Evolutionary conservation across 2,329 filamentous ascomycete genomes (phyloP).

Genomic region (Aspergillus thermomutatus): DNA sequence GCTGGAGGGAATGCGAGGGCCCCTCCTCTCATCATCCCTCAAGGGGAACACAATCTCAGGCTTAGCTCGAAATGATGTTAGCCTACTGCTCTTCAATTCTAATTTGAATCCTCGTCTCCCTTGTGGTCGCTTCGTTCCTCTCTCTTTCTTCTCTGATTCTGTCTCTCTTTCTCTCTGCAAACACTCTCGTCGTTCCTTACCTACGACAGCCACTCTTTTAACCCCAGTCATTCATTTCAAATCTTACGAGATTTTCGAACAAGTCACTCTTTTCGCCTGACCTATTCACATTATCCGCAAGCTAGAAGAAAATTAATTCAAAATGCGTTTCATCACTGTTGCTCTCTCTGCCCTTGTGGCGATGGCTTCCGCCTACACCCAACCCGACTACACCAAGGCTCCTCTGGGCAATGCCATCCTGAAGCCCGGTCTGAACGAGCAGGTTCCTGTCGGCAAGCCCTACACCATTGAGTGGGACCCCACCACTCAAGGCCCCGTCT

Average conservation of each 20-base stretch:
- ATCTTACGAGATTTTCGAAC: conserved; percentile 14
- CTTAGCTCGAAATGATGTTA: background rate
- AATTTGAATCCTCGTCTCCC: conserved; percentile 6
- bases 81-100: conserved; percentile 1
- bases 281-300: conserved; percentile 1
- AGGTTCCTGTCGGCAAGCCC: conserved; percentile 53
- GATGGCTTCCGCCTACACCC: conserved; percentile 35
- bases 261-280: conserved; percentile 22
- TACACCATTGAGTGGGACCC: conserved; percentile 59
- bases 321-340: conserved; percentile 39
- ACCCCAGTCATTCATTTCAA: conserved; percentile 22
- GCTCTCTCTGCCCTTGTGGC: conserved; percentile 38
- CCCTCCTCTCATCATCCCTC: background rate
- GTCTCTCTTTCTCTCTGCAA: conserved; percentile 10
- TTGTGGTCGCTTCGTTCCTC: conserved; percentile 14
- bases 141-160: conserved; percentile 10
- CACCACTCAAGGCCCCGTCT: conserved; percentile 41
- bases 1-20: background rate
- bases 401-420: conserved; percentile 54
- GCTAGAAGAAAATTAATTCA: conserved; percentile 15
- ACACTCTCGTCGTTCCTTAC: conserved; percentile 10
- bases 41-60: background rate
- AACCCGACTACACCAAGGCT: conserved; percentile 32
- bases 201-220: conserved; percentile 22
- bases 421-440: conserved; percentile 49